Conservation (phyloP, 306 rosid species). For the Adenanthera pavonina region DNA sequence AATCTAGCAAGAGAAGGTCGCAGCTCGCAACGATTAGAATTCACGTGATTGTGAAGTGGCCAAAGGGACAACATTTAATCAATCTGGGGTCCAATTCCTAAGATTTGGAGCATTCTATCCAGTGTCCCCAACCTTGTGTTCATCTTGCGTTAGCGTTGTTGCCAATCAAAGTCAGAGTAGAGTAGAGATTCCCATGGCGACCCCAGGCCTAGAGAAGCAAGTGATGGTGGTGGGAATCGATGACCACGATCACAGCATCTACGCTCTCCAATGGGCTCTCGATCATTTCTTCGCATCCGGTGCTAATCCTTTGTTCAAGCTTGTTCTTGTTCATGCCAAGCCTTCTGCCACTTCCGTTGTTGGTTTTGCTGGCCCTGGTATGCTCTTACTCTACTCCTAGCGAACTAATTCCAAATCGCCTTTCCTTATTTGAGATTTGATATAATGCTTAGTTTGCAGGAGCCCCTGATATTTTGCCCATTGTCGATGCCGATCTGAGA, state of each 20-base stretch:
- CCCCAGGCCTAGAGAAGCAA: constrained; percentile 49
- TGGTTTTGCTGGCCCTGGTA: constrained; percentile 82
- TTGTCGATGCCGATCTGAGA: constrained; percentile 61
- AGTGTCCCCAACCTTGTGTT: background rate
- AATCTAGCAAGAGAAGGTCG: background rate
- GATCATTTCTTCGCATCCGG: constrained; percentile 54
- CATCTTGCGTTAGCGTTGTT: background rate
- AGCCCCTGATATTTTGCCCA: constrained; percentile 58
- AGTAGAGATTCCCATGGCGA: constrained; percentile 5
- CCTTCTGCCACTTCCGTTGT: constrained; percentile 50
- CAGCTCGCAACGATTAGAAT: background rate
- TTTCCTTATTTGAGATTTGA: background rate
- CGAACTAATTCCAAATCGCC: background rate
- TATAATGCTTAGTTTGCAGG: constrained; percentile 44
- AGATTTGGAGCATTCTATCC: background rate
- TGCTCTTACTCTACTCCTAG: background rate
- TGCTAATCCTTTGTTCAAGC: constrained; percentile 49
- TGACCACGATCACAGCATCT: constrained; percentile 63
- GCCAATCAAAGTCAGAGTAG: background rate
- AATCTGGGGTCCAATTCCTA: background rate
- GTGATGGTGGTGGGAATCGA: constrained; percentile 74
- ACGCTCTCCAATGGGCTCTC: constrained; percentile 72
- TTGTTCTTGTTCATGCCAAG: constrained; percentile 68
- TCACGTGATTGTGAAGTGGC: background rate
- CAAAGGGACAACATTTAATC: background rate